A percentile compares a stretch with the other conserved stretches of the same genome.
Conservation (phyloP, 23 red algal species). For the Chondrus crispus region DNA sequence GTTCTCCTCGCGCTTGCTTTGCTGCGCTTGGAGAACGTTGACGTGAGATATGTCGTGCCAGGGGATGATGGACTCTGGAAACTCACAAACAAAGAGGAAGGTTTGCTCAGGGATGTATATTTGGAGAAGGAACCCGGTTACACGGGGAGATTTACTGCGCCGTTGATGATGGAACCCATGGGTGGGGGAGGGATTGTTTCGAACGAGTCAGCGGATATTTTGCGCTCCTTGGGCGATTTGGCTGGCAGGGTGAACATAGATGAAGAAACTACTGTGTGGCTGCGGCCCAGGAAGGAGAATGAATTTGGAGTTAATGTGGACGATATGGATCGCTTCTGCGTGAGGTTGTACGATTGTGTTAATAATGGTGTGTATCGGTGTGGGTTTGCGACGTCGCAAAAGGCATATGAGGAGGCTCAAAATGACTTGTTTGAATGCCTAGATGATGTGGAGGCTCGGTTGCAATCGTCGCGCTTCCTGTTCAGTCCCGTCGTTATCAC, state of each 20-base stretch:
- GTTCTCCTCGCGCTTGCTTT: conserved; percentile 71
- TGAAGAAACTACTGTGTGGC: neutral
- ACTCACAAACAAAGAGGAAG: conserved; percentile 1
- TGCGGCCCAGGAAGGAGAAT: conserved; percentile 18
- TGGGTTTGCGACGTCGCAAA: conserved; percentile 89
- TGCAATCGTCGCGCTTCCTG: conserved; percentile 50
- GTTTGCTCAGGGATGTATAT: conserved; percentile 45
- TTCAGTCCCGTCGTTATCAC: conserved; percentile 46
- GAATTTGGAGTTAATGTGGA: neutral
- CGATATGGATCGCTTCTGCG: conserved; percentile 30
- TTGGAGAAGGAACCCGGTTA: conserved; percentile 33
- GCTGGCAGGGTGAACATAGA: neutral
- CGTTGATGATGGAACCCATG: conserved; percentile 58
- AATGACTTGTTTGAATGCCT: conserved; percentile 56
- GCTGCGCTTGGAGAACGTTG: neutral
- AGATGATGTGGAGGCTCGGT: conserved; percentile 50
- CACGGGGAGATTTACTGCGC: conserved; percentile 76
- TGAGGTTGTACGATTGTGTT: conserved; percentile 31
- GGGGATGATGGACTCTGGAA: conserved; percentile 67
- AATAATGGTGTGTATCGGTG: conserved; percentile 96
- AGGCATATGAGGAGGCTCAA: conserved; percentile 68
- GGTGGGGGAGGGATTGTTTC: conserved; percentile 57
- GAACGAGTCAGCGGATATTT: conserved; percentile 85
- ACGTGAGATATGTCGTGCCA: conserved; percentile 22
- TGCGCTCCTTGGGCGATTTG: conserved; percentile 44